phyloP scores from a whole-genome alignment of 352 stramenopile genomes.

The Pythium coloratum region DNA sequence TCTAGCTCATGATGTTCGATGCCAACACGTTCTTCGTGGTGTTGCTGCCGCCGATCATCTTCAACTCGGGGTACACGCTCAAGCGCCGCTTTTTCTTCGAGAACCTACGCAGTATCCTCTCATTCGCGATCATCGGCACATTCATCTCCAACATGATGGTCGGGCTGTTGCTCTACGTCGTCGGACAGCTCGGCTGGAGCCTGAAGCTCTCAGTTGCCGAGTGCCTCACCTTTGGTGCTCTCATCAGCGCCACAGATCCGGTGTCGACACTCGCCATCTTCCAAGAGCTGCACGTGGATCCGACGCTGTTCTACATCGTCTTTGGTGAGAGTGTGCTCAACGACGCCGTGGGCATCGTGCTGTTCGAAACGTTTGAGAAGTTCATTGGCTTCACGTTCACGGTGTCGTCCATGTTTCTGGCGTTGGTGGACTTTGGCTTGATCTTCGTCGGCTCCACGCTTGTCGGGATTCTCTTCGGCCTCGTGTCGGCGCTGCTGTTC shows the following conservation, averaged over 20 bases:
- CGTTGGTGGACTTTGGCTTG: conserved; percentile 58
- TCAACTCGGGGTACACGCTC: conserved; percentile 76
- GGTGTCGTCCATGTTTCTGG: conserved; percentile 29
- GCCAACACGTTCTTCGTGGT: conserved; percentile 79
- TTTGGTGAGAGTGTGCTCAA: conserved; percentile 88
- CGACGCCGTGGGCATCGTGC: conserved; percentile 74
- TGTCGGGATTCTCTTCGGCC: conserved; percentile 57
- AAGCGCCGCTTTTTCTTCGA: conserved; percentile 72
- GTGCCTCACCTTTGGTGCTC: conserved; percentile 63
- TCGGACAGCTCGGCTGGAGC: conserved; percentile 29
- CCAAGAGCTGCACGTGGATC: conserved; percentile 58
- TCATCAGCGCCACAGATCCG: conserved; percentile 80
- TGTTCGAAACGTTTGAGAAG: conserved; percentile 75
- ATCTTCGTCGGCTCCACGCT: conserved; percentile 67
- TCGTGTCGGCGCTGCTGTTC: conserved; percentile 55
- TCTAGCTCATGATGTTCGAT: conserved; percentile 52
- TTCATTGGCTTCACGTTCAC: conserved; percentile 57
- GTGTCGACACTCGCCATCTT: conserved; percentile 83
- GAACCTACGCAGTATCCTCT: conserved; percentile 64
- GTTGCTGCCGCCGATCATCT: conserved; percentile 85
- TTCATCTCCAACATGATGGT: conserved; percentile 58
- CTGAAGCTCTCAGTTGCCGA: conserved; percentile 60
- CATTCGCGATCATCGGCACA: conserved; percentile 70
- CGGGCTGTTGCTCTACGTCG: conserved; percentile 44
- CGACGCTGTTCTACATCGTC: conserved; percentile 81